A percentile compares a stretch with the other conserved stretches of the same genome.
Conservation (phyloP, 768 basidiomycete species). For the Mycena filopes region DNA sequence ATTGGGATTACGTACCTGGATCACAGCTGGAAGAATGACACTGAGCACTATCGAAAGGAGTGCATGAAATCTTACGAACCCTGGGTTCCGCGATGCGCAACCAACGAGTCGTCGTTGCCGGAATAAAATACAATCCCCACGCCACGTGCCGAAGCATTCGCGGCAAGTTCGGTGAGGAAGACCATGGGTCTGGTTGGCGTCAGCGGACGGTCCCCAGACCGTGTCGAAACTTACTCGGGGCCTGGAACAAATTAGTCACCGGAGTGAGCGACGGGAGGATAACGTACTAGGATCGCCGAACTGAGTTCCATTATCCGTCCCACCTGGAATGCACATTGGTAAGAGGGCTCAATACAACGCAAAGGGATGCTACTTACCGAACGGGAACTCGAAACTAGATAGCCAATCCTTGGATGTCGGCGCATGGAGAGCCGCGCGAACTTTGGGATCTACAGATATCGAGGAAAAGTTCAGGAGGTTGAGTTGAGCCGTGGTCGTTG, state of each 20-base stretch:
- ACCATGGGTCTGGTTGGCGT: conserved; percentile 50
- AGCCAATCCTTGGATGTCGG: conserved; percentile 66
- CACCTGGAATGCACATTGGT: background rate
- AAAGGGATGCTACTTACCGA: conserved; percentile 40
- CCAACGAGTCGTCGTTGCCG: conserved; percentile 61
- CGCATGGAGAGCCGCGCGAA: conserved; percentile 72
- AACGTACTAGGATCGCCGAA: conserved; percentile 26
- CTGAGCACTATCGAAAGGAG: too few relatives aligned
- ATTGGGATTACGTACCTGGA: conserved; percentile 44
- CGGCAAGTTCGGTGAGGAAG: conserved; percentile 58
- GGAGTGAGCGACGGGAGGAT: background rate
- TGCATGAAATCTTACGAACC: conserved; percentile 37
- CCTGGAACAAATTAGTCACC: conserved; percentile 13
- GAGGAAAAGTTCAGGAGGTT: too few relatives aligned
- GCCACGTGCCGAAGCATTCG: conserved; percentile 50
- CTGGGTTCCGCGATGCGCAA: conserved; percentile 59
- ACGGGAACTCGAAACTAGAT: conserved; percentile 37
- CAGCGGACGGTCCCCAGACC: too few relatives aligned
- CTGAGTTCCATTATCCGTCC: background rate
- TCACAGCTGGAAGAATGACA: conserved; percentile 43
- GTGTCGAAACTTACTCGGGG: conserved; percentile 32
- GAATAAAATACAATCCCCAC: conserved; percentile 57
- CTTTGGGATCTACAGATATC: conserved; percentile 51
- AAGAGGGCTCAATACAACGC: background rate
- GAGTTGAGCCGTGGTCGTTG: too few relatives aligned